These are phyloP conservation scores for Tricholoma matsutake DNA, from an alignment of 768 basidiomycete genomes.

Conservation along the genomic window DNA sequence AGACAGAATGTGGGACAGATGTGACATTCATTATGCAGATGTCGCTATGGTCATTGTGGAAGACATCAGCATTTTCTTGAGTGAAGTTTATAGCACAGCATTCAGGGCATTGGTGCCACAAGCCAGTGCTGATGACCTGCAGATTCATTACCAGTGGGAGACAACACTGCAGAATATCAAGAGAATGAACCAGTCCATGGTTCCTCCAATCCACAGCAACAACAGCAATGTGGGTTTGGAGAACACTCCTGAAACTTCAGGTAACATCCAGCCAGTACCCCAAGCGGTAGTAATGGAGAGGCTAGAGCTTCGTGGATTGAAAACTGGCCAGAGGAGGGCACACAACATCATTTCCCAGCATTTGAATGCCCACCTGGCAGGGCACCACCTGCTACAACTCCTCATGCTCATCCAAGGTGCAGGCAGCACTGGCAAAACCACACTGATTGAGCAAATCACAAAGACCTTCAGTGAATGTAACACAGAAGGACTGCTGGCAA, in stretches of 20 bases:
- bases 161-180: background rate
- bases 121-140: background rate
- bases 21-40: background rate
- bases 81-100: background rate
- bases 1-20: background rate
- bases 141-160: background rate
- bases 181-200: background rate
- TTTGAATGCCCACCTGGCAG: background rate
- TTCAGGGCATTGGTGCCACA: background rate
- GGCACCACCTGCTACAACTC: slow-evolving; percentile 28
- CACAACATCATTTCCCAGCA: background rate
- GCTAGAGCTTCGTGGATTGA: background rate
- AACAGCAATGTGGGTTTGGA: too few relatives aligned
- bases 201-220: too few relatives aligned
- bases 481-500: too few relatives aligned
- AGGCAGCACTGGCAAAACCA: slow-evolving; percentile 44
- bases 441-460: slow-evolving; percentile 26
- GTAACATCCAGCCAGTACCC: background rate
- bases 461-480: too few relatives aligned
- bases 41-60: background rate
- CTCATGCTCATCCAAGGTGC: slow-evolving; percentile 38
- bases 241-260: background rate
- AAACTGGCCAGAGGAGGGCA: background rate
- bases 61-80: background rate
- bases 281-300: background rate